phyloP scores from a whole-genome alignment of 192 early-diverging fungal species.

The Coemansia sp. region DNA sequence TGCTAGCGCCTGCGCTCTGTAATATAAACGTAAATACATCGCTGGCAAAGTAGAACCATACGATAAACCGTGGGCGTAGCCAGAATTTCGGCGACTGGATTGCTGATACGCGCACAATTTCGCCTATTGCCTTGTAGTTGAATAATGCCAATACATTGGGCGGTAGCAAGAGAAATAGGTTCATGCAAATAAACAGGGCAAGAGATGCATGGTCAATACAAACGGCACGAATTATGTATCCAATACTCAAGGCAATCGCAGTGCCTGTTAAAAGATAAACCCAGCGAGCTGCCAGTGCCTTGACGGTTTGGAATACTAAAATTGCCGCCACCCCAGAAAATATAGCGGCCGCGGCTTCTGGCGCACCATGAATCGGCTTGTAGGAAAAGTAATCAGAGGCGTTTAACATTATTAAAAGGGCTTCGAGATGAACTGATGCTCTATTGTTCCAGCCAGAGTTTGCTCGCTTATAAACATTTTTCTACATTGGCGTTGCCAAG shows the following conservation, averaged over 20 bases:
- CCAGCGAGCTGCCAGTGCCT: slow-evolving; percentile 16
- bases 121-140: slow-evolving; percentile 50
- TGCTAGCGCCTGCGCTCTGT: slow-evolving; percentile 30
- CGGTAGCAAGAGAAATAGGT: slow-evolving; percentile 40
- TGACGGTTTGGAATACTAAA: slow-evolving; percentile 1
- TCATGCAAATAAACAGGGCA: slow-evolving; percentile 33
- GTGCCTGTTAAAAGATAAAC: slow-evolving; percentile 28
- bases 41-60: slow-evolving; percentile 50
- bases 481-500: background rate
- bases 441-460: too few species aligned
- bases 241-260: slow-evolving; percentile 37
- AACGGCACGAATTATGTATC: slow-evolving; percentile 32
- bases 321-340: slow-evolving; percentile 9
- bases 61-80: slow-evolving; percentile 33
- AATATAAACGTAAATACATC: slow-evolving; percentile 46
- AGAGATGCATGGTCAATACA: slow-evolving; percentile 30
- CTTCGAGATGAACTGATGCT: too few species aligned
- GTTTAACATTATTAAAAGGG: background rate
- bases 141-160: slow-evolving; percentile 49
- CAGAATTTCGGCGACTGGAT: slow-evolving; percentile 14
- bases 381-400: slow-evolving; percentile 28
- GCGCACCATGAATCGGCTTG: slow-evolving; percentile 24
- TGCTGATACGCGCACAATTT: slow-evolving; percentile 22
- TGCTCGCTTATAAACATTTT: too few species aligned
- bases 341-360: slow-evolving; percentile 17